Conservation (phyloP, 108 stramenopile genomes). For the Skeletonema grethae region DNA sequence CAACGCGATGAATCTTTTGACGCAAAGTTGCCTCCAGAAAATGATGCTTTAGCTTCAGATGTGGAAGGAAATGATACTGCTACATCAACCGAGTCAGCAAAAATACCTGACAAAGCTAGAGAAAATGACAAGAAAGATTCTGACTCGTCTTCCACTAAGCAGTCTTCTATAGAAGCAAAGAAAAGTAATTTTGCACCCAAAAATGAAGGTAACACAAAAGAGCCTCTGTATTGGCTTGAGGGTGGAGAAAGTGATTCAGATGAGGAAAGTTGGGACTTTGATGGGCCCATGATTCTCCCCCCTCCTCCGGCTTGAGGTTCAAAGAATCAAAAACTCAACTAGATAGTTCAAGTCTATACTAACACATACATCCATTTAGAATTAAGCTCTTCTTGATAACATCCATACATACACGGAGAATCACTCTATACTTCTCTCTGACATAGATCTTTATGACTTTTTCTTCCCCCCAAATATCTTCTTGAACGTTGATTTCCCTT, state of each 20-base stretch:
- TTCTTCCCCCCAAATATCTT: constrained; percentile 2
- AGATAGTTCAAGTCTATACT: not conserved
- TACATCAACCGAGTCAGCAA: not conserved
- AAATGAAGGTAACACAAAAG: not conserved
- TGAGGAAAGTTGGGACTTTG: constrained; percentile 47
- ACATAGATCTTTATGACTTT: not conserved
- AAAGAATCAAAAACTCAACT: not conserved
- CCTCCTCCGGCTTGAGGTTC: constrained; percentile 20
- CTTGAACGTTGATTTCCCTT: not conserved
- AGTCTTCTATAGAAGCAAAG: not conserved
- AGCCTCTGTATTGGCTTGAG: constrained; percentile 32
- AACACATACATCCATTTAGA: not conserved
- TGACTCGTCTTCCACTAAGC: not conserved
- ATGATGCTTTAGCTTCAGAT: not conserved
- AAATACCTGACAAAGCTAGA: not conserved
- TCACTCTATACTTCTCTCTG: not conserved
- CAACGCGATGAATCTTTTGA: not conserved
- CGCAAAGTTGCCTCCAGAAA: not conserved
- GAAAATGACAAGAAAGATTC: not conserved
- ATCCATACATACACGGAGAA: not conserved
- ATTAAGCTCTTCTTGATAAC: not conserved
- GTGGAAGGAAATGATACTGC: not conserved
- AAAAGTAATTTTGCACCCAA: not conserved
- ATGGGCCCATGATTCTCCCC: constrained; percentile 48
- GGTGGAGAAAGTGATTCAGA: constrained; percentile 34